Evolutionary conservation across 495 filamentous ascomycete species (phyloP).

Genomic region (Podospora conica): DNA sequence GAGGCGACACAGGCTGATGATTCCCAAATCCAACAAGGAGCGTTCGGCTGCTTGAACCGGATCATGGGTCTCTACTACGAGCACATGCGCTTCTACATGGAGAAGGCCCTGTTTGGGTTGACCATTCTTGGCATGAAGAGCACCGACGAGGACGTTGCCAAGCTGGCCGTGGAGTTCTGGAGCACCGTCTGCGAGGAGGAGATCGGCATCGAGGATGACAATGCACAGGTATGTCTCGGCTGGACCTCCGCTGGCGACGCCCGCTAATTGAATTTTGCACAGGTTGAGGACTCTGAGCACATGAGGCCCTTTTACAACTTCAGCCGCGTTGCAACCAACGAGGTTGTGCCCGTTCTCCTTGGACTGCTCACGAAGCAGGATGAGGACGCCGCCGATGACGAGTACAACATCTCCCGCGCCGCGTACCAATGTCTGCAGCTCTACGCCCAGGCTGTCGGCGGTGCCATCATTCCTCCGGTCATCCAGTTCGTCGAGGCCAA

Average conservation of each 20-base stretch:
- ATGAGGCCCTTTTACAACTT: conserved; percentile 90
- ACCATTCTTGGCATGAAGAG: conserved; percentile 99
- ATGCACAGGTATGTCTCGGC: conserved; percentile 61
- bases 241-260: background rate
- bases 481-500: conserved; percentile 86
- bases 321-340: conserved; percentile 75
- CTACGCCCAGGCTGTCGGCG: conserved; percentile 83
- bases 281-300: conserved; percentile 69
- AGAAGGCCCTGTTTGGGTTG: conserved; percentile 95
- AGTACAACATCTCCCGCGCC: conserved; percentile 93
- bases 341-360: conserved; percentile 88
- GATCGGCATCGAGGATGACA: conserved; percentile 94
- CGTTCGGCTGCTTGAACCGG: conserved; percentile 93
- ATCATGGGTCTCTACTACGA: conserved; percentile 99
- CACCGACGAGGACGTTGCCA: conserved; percentile 94
- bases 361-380: conserved; percentile 91
- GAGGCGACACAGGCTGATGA: conserved; percentile 93
- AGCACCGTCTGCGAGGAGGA: conserved; percentile 99
- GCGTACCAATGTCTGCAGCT: conserved; percentile 95
- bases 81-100: conserved; percentile 99
- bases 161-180: conserved; percentile 98
- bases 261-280: conserved; percentile 9
- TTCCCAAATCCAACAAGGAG: conserved; percentile 83
- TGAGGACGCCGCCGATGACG: conserved; percentile 91
- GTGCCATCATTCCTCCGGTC: conserved; percentile 72